phyloP scores from a whole-genome alignment of 164 flowering plant species.

The Warburgia ugandensis region DNA sequence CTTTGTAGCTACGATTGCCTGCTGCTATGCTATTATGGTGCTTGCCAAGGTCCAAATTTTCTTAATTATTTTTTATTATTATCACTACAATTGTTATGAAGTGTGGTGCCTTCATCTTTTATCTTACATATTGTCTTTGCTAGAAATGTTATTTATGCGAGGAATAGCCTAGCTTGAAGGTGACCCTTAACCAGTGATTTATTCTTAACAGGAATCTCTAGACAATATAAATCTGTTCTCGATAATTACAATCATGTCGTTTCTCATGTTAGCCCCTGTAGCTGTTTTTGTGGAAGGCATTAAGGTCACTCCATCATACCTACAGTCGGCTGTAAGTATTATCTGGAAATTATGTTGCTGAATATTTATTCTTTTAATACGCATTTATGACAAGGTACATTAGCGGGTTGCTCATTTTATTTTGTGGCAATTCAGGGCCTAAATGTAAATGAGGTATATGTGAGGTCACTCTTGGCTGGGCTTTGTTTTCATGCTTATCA shows the following conservation, averaged over 20 bases:
- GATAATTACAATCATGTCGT: constrained; percentile 60
- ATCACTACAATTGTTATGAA: too few relatives aligned
- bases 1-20: neutral
- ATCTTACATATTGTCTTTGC: too few relatives aligned
- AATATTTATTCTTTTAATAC: neutral
- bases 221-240: constrained; percentile 78
- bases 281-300: constrained; percentile 62
- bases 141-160: too few relatives aligned
- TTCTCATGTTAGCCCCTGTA: constrained; percentile 43
- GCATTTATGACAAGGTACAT: neutral
- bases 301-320: constrained; percentile 58
- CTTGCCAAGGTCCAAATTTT: too few relatives aligned
- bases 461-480: constrained; percentile 67
- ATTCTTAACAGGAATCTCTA: constrained; percentile 62
- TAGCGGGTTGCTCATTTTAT: neutral
- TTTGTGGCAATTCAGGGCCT: constrained; percentile 44
- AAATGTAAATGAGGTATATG: constrained; percentile 49
- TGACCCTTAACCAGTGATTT: constrained; percentile 9
- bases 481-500: constrained; percentile 98
- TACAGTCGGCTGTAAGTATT: constrained; percentile 60
- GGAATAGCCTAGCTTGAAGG: neutral
- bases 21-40: neutral
- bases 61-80: too few relatives aligned
- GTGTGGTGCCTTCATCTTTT: too few relatives aligned
- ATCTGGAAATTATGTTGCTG: neutral